Evolutionary conservation across 257 asterid species (phyloP).

Genomic region (Fraxinus americana): DNA sequence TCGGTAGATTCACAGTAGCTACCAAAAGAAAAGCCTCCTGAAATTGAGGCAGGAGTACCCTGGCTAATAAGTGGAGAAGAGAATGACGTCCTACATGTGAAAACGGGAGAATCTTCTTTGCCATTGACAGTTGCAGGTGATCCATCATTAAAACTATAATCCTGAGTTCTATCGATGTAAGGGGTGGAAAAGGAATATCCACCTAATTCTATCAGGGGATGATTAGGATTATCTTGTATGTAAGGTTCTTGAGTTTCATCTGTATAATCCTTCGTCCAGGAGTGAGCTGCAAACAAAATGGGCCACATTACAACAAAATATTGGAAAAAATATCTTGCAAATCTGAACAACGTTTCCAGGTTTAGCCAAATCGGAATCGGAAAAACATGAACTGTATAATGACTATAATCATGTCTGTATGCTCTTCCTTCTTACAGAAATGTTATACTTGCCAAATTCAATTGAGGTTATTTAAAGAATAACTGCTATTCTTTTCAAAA

Average conservation of each 20-base stretch:
- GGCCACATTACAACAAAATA: conserved; percentile 12
- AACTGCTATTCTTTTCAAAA: background rate
- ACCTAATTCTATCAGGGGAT: conserved; percentile 28
- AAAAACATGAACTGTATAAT: background rate
- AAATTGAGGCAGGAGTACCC: conserved; percentile 33
- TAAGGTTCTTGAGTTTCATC: conserved; percentile 25
- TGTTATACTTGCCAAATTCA: background rate
- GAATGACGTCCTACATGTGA: conserved; percentile 60
- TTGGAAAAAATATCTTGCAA: background rate
- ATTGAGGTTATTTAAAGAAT: background rate
- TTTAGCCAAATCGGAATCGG: background rate
- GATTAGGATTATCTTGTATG: conserved; percentile 19
- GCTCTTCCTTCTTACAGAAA: background rate
- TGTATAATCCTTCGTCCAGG: conserved; percentile 47
- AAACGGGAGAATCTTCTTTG: conserved; percentile 42
- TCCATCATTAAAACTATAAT: conserved; percentile 46
- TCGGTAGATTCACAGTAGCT: conserved; percentile 29
- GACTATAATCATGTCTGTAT: background rate
- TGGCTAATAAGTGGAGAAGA: conserved; percentile 35
- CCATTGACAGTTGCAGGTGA: conserved; percentile 34
- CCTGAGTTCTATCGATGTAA: conserved; percentile 34
- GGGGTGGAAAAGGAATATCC: conserved; percentile 39
- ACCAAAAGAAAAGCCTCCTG: conserved; percentile 32
- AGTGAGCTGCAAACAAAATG: conserved; percentile 46
- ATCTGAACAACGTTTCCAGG: background rate